Evolutionary conservation across 352 stramenopile species (phyloP), one percentile per base, ranked within the genome.

Genomic region (Globisporangium nagaii): DNA sequence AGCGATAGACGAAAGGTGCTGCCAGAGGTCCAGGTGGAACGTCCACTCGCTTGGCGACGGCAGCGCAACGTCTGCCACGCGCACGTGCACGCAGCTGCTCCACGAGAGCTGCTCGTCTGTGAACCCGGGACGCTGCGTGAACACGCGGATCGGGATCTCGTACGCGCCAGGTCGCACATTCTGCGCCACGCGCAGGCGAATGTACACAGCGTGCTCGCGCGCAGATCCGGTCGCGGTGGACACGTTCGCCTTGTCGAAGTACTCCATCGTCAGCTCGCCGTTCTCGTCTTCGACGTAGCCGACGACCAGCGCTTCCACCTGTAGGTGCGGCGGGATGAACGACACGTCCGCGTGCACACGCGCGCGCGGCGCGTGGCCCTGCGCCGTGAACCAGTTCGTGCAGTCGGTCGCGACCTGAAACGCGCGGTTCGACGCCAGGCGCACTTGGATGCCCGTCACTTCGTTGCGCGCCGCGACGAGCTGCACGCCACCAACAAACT

Each of bases 11-110:
- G 73, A 79, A 50, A 75, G 70, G 46, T 92, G 81, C 51, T 92
- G 81, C 81, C 81, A 91, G 15, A 91, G 58, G 60, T 92, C 81
- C 51, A 92, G 51, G 60, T 86, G 76, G 60, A 92, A 92, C 2
- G 32, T 47, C 65, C 72, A 90, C 17, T 79, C 61, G 10, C 32
- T 59, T 1, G 81, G 79, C 5, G 56, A 40, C 4, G 79, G 75
- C 4, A 92, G 67, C 19, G 60, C 49, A 1, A 90, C 66, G 44
- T 72, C 70, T 19, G 71, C 73, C 2, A 91, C 75, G 27, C 71
- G 73, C 6, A 91, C 46, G 1, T 71, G 56, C 32, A 90, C 59
- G 10, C 42, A 73, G 24, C 77, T 88, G 6, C 62, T 72, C 81
- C 81, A 91, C 17, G 71, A 80, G 15, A 88, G 36, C 20, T 79